A percentile compares a stretch with the other conserved stretches of the same genome.
Conservation (phyloP, 148 eudicot genomes). For the Oxyria digyna region DNA sequence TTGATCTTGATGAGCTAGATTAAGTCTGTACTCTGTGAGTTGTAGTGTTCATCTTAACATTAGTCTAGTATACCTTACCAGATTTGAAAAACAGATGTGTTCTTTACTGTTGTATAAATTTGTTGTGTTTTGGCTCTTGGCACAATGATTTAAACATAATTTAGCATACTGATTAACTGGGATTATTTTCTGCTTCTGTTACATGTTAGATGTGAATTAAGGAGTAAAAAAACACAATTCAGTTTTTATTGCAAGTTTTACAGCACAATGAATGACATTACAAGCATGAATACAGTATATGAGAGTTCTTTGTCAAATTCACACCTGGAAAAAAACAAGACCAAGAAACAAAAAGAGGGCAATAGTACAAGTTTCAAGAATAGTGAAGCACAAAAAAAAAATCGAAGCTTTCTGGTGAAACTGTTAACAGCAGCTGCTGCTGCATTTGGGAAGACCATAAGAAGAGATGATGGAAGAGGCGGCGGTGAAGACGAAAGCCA, state of each 20-base stretch:
- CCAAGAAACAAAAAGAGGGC: too few species aligned
- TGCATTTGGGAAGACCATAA: slow-evolving; percentile 7
- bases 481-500: slow-evolving; percentile 10
- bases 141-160: neutral
- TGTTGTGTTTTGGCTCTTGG: neutral
- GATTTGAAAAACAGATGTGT: neutral
- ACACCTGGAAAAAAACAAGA: too few species aligned
- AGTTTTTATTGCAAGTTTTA: neutral
- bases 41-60: neutral
- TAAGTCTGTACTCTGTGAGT: neutral
- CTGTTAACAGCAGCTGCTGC: neutral
- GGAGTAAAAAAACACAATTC: neutral
- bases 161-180: neutral
- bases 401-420: neutral
- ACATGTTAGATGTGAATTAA: neutral
- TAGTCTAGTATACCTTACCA: neutral
- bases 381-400: too few species aligned
- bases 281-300: neutral
- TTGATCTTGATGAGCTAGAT: slow-evolving; percentile 10
- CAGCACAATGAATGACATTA: neutral
- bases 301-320: neutral
- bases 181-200: slow-evolving; percentile 1
- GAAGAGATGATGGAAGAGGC: slow-evolving; percentile 14
- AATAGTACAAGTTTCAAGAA: too few species aligned
- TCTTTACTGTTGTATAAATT: neutral